Evolutionary conservation across 176 grass and related monocot species (phyloP).

Genomic region (Oryza meyeriana): DNA sequence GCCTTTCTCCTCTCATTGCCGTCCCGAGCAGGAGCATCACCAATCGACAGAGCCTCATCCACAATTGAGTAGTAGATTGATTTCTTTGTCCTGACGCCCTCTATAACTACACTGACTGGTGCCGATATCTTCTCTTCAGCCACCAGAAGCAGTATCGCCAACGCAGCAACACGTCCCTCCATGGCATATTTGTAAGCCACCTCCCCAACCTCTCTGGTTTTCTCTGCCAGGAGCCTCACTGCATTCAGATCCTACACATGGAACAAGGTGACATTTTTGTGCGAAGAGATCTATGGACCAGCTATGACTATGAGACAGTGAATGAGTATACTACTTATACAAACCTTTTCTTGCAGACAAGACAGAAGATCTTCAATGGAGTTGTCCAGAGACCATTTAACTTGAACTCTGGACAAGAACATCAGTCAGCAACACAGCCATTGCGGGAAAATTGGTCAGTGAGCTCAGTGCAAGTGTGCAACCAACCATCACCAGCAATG

Average conservation of each 20-base stretch:
- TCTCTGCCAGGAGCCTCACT: slow-evolving; percentile 53
- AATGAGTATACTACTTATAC: slow-evolving; percentile 7
- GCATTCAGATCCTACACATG: slow-evolving; percentile 46
- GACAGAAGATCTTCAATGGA: slow-evolving; percentile 52
- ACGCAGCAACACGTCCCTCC: slow-evolving; percentile 32
- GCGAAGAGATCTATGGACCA: neutral
- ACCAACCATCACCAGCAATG: neutral
- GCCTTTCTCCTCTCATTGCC: slow-evolving; percentile 45
- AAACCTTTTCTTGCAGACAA: slow-evolving; percentile 41
- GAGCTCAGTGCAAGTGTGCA: neutral
- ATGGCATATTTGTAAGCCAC: slow-evolving; percentile 54
- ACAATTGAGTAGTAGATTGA: slow-evolving; percentile 47
- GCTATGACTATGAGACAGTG: neutral
- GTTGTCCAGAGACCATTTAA: slow-evolving; percentile 41
- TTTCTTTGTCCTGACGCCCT: slow-evolving; percentile 42
- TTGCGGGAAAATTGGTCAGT: neutral
- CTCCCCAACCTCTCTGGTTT: slow-evolving; percentile 44
- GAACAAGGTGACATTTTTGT: neutral
- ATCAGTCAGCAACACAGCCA: neutral
- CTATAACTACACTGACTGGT: slow-evolving; percentile 44
- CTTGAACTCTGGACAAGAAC: slow-evolving; percentile 39
- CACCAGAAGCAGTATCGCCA: slow-evolving; percentile 57
- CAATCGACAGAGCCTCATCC: slow-evolving; percentile 52
- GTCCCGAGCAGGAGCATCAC: slow-evolving; percentile 32
- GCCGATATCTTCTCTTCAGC: slow-evolving; percentile 46